Base-by-base conservation (phyloP, 176 grass and related monocot species). In the Carex scoparia region DNA sequence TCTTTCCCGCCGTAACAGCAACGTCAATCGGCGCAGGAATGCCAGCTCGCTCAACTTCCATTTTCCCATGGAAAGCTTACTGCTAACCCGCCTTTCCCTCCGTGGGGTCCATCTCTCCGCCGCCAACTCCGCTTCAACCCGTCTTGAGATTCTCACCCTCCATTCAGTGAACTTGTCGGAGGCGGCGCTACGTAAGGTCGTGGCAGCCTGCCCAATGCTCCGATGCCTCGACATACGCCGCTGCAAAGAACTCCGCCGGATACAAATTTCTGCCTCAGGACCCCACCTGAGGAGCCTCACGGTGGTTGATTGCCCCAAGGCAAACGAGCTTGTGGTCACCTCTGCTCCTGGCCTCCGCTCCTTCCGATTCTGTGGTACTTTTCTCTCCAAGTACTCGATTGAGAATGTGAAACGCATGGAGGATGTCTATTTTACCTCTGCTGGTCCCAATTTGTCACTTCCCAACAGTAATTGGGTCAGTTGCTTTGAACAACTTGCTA, bases 251-350 rank as follows among this genome's bases (percentile, higher is more conserved):
- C 91, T 97, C 42, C 89, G 90, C n/a, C 87, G 87, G 6, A 68
- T 97, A 65, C 84, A 88, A 65, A 91, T 94, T 68, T 86, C 83
- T 4, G 32, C 70, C 23, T 81, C 69, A 1, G 84, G 91, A 3
- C 67, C 64, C 78, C 89, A 87, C n/a, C 87, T 98, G 65, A 87
- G 80, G 71, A 94, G 85, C 23, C 88, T 97, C 74, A 90, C 95
- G 35, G 65, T 98, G 85, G 87, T 94, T 4, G 92, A 94, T 70
- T 98, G 95, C 86, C 87, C 88, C 61, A 90, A 88, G 67, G 85
- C 87, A 48, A 84, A 84, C 33, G 90, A 91, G 61, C 78, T 97
- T n/a, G 69, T 86, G 0, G 55, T 93, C 11, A 87, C 89, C 0
- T 51, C 66, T 7, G 90, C 84, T 18, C 82, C 84, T 1, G 72